A percentile compares a stretch with the other conserved stretches of the same genome.
Conservation (phyloP, 768 basidiomycete species). For the Termitomyces sp. region DNA sequence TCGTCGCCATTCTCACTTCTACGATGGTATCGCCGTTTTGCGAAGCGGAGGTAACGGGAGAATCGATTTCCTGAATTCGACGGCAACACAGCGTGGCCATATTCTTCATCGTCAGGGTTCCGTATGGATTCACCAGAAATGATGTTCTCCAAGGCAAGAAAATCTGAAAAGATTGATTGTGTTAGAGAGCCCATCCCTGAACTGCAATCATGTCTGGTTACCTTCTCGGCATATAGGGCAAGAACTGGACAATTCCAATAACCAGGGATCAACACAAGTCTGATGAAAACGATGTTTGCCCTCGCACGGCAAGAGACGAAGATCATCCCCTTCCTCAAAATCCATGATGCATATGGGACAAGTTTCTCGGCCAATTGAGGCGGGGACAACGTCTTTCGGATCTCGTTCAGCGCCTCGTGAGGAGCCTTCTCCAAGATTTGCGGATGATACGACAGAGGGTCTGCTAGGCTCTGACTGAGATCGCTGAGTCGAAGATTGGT, state of each 20-base stretch:
- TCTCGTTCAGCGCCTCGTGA: constrained; percentile 13
- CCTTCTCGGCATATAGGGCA: constrained; percentile 94
- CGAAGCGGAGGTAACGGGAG: constrained; percentile 58
- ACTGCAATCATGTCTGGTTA: constrained; percentile 29
- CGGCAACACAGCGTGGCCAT: constrained; percentile 16
- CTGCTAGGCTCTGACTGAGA: background rate
- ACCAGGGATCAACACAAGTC: constrained; percentile 89
- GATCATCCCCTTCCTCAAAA: constrained; percentile 91
- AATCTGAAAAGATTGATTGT: constrained; percentile 37
- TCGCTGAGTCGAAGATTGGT: background rate
- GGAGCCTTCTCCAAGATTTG: constrained; percentile 21
- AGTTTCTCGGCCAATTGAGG: constrained; percentile 74
- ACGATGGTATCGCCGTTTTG: constrained; percentile 34
- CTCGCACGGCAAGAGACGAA: constrained; percentile 89
- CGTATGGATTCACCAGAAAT: constrained; percentile 31
- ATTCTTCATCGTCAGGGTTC: constrained; percentile 21
- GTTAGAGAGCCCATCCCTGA: background rate
- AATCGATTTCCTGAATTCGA: constrained; percentile 39
- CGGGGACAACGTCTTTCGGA: constrained; percentile 50
- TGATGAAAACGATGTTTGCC: constrained; percentile 90
- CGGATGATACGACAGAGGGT: background rate
- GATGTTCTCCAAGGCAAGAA: constrained; percentile 60
- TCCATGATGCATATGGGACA: constrained; percentile 96
- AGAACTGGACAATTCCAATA: constrained; percentile 84
- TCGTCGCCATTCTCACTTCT: constrained; percentile 30